phyloP scores from a whole-genome alignment of 257 asterid genomes.

The Marsdenia floribunda region DNA sequence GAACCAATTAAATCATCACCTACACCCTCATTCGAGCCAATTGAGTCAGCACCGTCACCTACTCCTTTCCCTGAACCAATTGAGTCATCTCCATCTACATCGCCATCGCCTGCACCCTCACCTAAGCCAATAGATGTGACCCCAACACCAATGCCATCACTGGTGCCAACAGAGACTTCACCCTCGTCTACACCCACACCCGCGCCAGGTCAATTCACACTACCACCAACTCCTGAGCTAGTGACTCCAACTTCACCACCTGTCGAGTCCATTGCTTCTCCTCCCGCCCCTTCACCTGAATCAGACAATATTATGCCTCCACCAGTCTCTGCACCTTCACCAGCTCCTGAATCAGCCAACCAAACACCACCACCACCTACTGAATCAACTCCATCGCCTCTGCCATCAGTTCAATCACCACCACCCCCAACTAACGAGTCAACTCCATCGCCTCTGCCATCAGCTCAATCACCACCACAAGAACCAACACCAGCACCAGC shows the following conservation, averaged over 20 bases:
- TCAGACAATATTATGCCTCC: neutral
- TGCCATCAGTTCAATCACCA: constrained; percentile 6
- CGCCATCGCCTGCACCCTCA: neutral
- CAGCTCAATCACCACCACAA: constrained; percentile 6
- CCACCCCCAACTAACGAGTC: neutral
- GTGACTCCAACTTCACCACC: neutral
- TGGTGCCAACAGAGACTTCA: neutral
- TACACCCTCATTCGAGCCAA: neutral
- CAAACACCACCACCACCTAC: constrained; percentile 14
- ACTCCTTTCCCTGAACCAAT: neutral
- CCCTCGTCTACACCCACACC: neutral
- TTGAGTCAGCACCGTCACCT: neutral
- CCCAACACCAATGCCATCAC: constrained; percentile 1
- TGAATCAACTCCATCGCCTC: neutral
- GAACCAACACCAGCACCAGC: constrained; percentile 8
- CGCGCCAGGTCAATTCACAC: neutral
- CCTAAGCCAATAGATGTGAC: neutral
- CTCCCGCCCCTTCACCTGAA: constrained; percentile 3
- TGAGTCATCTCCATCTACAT: neutral
- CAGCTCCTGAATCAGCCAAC: constrained; percentile 4
- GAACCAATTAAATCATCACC: neutral
- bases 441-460: constrained; percentile 15
- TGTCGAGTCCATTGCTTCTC: neutral
- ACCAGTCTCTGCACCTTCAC: constrained; percentile 5
- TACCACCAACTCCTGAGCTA: constrained; percentile 2